These are phyloP conservation scores for Yarrowia divulgata DNA, from an alignment of 805 yeast species.

Conservation along the genomic window DNA sequence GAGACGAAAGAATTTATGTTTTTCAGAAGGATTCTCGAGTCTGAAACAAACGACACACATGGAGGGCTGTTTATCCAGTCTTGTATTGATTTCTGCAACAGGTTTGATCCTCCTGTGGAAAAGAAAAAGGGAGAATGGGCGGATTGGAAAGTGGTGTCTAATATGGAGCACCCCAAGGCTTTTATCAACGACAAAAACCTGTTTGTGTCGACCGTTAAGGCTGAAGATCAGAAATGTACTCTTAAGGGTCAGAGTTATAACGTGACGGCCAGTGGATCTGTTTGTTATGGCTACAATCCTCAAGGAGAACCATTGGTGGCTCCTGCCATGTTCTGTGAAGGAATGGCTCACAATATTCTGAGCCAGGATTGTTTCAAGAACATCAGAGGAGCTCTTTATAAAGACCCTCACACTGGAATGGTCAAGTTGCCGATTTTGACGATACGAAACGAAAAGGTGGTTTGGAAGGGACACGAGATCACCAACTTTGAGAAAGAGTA, in stretches of 20 bases:
- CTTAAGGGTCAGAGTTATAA: too few species aligned
- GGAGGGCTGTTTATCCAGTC: not conserved
- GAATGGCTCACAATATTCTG: not conserved
- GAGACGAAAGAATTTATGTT: not conserved
- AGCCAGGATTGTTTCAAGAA: not conserved
- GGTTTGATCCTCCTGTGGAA: not conserved
- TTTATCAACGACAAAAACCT: not conserved
- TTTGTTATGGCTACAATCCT: not conserved
- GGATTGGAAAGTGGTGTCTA: not conserved
- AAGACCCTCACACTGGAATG: not conserved
- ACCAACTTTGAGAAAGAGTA: not conserved
- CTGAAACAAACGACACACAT: not conserved
- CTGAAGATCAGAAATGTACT: too few species aligned
- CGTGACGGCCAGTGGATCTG: not conserved
- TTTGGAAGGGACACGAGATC: not conserved
- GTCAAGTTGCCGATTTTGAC: not conserved
- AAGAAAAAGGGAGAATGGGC: not conserved
- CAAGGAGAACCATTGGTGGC: not conserved
- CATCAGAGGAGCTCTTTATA: not conserved
- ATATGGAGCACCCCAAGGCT: accelerated
- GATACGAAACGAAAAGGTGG: not conserved
- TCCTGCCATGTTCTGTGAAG: not conserved
- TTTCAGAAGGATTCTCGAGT: not conserved
- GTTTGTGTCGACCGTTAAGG: not conserved
- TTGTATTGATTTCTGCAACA: not conserved